A percentile compares a stretch with the other conserved stretches of the same genome.
phyloP scores from a whole-genome alignment of 305 asterid genomes.

The Fraxinus greggii region DNA sequence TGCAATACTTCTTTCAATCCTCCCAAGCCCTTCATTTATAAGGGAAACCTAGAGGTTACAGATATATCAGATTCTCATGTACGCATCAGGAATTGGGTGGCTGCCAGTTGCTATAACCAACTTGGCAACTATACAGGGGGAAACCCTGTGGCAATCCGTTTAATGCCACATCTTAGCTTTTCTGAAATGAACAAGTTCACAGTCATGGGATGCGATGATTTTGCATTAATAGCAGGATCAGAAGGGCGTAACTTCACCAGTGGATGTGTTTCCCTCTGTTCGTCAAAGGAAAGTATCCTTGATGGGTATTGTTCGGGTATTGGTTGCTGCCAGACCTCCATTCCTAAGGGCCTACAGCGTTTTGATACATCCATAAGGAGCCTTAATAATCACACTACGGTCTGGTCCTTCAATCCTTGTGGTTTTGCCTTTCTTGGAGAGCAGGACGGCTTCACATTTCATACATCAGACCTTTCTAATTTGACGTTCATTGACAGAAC shows the following conservation, averaged over 20 bases:
- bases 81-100: conserved; percentile 26
- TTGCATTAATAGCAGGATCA: background rate
- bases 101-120: background rate
- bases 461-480: conserved; percentile 23
- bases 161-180: conserved; percentile 23
- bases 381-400: background rate
- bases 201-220: conserved; percentile 33
- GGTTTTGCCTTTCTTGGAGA: conserved; percentile 35
- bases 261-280: conserved; percentile 33
- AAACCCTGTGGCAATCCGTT: background rate
- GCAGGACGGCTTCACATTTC: conserved; percentile 25
- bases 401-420: conserved; percentile 21
- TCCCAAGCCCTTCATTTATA: conserved; percentile 31
- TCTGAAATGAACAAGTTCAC: conserved; percentile 34
- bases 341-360: conserved; percentile 34
- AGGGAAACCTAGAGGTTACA: background rate
- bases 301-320: conserved; percentile 32
- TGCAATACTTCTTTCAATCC: conserved; percentile 30
- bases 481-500: background rate
- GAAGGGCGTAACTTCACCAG: background rate
- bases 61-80: conserved; percentile 24
- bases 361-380: no score
- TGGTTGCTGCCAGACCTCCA: conserved; percentile 41
- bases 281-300: conserved; percentile 21
- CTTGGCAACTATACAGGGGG: background rate